phyloP scores from a whole-genome alignment of 129 eudicot species.

The Flaveria bidentis region DNA sequence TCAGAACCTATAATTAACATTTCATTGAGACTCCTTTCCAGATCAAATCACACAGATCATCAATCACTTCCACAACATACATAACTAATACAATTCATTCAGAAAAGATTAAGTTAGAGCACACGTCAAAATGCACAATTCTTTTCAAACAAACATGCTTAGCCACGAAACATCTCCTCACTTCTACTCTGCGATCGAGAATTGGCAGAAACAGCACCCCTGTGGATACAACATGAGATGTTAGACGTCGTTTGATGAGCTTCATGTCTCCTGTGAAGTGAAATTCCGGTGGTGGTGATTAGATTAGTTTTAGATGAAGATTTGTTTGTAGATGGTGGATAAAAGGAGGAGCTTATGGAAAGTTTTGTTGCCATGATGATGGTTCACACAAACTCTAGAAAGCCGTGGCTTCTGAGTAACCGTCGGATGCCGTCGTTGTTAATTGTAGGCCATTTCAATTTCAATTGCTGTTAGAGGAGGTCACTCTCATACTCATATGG shows the following conservation, averaged over 20 bases:
- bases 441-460: background rate
- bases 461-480: background rate
- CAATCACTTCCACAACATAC: background rate
- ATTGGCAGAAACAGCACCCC: slow-evolving; percentile 4
- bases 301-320: slow-evolving; percentile 18
- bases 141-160: background rate
- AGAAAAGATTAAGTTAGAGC: background rate
- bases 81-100: background rate
- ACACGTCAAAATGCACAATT: slow-evolving; percentile 3
- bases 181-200: slow-evolving; percentile 30
- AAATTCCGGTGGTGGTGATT: slow-evolving; percentile 4
- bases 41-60: background rate
- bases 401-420: slow-evolving; percentile 11
- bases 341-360: background rate
- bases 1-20: too few species aligned
- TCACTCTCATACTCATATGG: too few species aligned
- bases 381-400: background rate
- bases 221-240: slow-evolving; percentile 1
- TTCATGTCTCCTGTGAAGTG: background rate
- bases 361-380: slow-evolving; percentile 32
- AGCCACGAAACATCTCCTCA: slow-evolving; percentile 5
- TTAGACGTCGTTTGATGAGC: background rate
- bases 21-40: too few species aligned
- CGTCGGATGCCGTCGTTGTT: slow-evolving; percentile 7
- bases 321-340: slow-evolving; percentile 10